Evolutionary conservation across 495 filamentous ascomycete species (phyloP).

Genomic region (Penicillium ucsense): DNA sequence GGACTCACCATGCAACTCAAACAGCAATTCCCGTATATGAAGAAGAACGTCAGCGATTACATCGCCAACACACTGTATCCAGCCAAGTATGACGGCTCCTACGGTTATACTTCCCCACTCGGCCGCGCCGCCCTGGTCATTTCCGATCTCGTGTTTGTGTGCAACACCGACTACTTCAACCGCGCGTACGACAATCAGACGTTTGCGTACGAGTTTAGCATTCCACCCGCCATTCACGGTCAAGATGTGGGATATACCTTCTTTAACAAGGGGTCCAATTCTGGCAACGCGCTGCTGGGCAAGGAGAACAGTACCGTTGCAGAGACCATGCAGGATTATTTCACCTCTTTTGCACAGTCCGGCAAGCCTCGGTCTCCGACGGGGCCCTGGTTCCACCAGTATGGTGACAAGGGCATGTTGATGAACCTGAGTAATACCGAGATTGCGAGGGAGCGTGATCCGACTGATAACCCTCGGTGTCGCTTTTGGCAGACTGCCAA

Average conservation of each 20-base stretch:
- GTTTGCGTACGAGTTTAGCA: slow-evolving; percentile 51
- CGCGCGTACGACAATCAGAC: slow-evolving; percentile 42
- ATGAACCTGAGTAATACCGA: slow-evolving; percentile 31
- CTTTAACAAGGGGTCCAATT: slow-evolving; percentile 35
- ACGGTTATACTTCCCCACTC: slow-evolving; percentile 27
- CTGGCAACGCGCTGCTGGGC: neutral
- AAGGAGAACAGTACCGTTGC: slow-evolving; percentile 40
- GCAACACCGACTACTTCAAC: slow-evolving; percentile 47
- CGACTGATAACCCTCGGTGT: slow-evolving; percentile 35
- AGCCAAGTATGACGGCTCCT: slow-evolving; percentile 49
- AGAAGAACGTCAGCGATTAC: slow-evolving; percentile 36
- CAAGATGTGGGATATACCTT: slow-evolving; percentile 51
- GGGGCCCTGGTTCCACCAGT: slow-evolving; percentile 30
- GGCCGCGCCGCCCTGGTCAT: slow-evolving; percentile 24
- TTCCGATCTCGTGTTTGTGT: slow-evolving; percentile 45
- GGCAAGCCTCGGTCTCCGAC: slow-evolving; percentile 35
- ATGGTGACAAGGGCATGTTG: slow-evolving; percentile 28
- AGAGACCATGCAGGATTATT: slow-evolving; percentile 47
- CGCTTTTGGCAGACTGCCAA: slow-evolving; percentile 25
- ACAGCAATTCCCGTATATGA: slow-evolving; percentile 20
- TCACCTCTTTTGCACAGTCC: slow-evolving; percentile 44
- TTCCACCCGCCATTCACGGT: slow-evolving; percentile 47
- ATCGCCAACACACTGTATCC: slow-evolving; percentile 44
- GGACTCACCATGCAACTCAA: slow-evolving; percentile 36
- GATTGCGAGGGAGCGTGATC: slow-evolving; percentile 33